Conservation (phyloP, 2,329 filamentous ascomycete genomes). For the Sporothrix brunneoviolacea region DNA sequence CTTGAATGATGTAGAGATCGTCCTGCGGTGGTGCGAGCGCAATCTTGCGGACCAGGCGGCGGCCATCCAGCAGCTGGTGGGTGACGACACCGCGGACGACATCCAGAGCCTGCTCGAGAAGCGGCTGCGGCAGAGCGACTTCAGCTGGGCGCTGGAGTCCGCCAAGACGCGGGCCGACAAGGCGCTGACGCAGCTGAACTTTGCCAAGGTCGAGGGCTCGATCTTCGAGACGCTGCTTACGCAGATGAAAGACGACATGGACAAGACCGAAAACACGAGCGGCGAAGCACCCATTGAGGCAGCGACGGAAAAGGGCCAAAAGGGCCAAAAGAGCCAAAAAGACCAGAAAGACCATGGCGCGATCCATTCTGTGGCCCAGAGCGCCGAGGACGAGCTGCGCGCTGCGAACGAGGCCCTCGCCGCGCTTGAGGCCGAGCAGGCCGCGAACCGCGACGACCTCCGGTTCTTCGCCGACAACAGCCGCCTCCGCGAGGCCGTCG, state of each 20-base stretch:
- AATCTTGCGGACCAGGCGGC: not conserved
- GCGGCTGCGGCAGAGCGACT: not conserved
- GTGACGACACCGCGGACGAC: not conserved
- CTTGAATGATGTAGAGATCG: not conserved
- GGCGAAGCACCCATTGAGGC: no score
- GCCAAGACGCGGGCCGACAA: not conserved
- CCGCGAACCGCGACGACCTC: no score
- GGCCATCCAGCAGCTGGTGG: not conserved
- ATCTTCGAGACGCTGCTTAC: not conserved
- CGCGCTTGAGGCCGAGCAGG: not conserved
- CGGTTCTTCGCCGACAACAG: constrained; percentile 19
- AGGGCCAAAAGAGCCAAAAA: no score
- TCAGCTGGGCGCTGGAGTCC: not conserved
- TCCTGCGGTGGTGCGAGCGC: not conserved
- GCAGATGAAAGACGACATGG: not conserved
- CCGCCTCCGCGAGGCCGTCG: constrained; percentile 23
- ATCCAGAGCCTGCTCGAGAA: not conserved
- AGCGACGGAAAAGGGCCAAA: no score
- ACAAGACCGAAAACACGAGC: not conserved
- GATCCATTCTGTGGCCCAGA: not conserved
- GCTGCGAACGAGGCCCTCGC: not conserved
- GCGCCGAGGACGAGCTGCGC: not conserved
- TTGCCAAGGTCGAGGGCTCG: not conserved
- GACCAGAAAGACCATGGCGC: not conserved
- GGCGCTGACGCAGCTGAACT: not conserved